Percentiles rank a stretch among this genome's conserved stretches.
These are phyloP conservation scores for Blastobotrys arbuscula DNA, from an alignment of 1,139 yeast species.

Conservation along the genomic window DNA sequence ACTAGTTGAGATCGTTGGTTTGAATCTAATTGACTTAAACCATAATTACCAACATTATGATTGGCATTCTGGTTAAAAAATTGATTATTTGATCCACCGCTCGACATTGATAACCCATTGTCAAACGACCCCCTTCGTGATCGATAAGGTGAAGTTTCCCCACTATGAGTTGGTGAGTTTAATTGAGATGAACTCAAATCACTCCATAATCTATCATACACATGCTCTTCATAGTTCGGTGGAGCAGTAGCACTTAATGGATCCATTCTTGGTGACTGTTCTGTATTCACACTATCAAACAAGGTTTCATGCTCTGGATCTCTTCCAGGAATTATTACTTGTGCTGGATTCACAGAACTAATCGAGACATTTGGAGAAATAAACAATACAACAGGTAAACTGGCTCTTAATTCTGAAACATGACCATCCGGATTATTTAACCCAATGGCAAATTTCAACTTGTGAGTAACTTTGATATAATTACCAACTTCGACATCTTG, in stretches of 20 bases:
- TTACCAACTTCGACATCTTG: slow-evolving; percentile 69
- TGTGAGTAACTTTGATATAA: slow-evolving; percentile 63
- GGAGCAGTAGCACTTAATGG: slow-evolving; percentile 49
- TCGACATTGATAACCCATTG: neutral
- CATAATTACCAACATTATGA: slow-evolving; percentile 15
- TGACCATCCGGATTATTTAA: slow-evolving; percentile 70
- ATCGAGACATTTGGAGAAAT: slow-evolving; percentile 76
- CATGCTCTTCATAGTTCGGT: slow-evolving; percentile 79
- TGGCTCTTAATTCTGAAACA: slow-evolving; percentile 68
- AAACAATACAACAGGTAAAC: slow-evolving; percentile 61
- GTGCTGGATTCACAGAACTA: slow-evolving; percentile 42
- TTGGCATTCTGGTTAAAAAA: neutral
- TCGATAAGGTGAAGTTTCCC: slow-evolving; percentile 35
- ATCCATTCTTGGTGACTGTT: slow-evolving; percentile 5
- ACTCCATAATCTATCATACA: slow-evolving; percentile 79
- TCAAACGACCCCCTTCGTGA: slow-evolving; percentile 33
- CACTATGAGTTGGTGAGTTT: slow-evolving; percentile 53
- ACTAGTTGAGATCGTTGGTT: slow-evolving; percentile 27
- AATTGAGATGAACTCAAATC: slow-evolving; percentile 47
- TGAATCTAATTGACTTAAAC: slow-evolving; percentile 29
- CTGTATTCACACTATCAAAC: slow-evolving; percentile 18
- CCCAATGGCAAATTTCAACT: slow-evolving; percentile 59
- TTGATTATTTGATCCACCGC: neutral
- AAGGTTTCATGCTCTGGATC: slow-evolving; percentile 20
- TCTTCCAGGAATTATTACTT: slow-evolving; percentile 19